These are phyloP conservation scores for Parietichytrium sp. DNA, from an alignment of 108 stramenopile species.

Conservation along the genomic window DNA sequence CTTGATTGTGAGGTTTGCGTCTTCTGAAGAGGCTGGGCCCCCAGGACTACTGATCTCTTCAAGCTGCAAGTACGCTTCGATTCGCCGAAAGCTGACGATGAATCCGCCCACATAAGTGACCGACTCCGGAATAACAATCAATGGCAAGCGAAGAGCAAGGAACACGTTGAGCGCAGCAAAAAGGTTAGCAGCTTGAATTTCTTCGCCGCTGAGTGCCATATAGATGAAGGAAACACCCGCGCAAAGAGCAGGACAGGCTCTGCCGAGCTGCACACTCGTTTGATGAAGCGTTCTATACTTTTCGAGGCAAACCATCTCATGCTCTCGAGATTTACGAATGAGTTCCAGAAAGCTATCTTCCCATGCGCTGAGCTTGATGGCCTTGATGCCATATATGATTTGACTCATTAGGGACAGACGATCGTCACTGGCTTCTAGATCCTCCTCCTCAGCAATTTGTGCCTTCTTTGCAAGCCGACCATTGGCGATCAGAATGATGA, in stretches of 20 bases:
- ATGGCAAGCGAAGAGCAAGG: not conserved
- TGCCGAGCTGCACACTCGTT: not conserved
- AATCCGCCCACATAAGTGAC: conserved; percentile 5
- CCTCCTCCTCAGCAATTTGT: conserved; percentile 22
- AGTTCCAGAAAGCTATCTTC: conserved; percentile 3
- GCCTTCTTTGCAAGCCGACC: not conserved
- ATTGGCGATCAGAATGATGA: not conserved
- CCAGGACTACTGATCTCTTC: not conserved
- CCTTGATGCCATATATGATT: conserved; percentile 15
- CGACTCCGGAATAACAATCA: conserved; percentile 29
- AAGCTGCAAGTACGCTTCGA: conserved; percentile 4
- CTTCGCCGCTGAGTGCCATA: conserved; percentile 1
- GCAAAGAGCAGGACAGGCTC: not conserved
- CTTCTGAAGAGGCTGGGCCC: not conserved
- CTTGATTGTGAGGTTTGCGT: not conserved
- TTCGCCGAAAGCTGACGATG: not conserved
- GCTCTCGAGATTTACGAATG: not conserved
- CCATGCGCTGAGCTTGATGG: conserved; percentile 28
- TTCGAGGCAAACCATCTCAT: not conserved
- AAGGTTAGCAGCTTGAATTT: not conserved
- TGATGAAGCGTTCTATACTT: not conserved
- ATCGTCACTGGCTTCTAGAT: conserved; percentile 3
- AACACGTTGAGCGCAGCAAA: conserved; percentile 37
- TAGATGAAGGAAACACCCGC: not conserved
- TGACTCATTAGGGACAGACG: not conserved